Base-by-base conservation (phyloP, 2,329 filamentous ascomycete species). In the Canariomyces notabilis region DNA sequence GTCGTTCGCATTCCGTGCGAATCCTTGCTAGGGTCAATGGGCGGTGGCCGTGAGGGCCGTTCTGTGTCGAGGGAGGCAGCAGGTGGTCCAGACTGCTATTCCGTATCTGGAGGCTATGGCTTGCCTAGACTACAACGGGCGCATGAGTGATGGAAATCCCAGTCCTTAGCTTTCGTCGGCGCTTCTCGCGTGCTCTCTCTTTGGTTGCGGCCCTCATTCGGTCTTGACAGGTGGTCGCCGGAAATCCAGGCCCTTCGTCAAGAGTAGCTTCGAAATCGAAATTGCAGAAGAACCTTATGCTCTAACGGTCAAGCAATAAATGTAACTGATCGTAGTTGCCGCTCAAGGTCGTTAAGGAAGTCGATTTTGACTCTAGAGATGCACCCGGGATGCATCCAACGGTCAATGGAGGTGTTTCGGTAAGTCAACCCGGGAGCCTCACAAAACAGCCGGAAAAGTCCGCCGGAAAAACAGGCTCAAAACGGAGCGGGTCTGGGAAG, bases 391-490 rank as follows among this genome's bases (percentile, higher is more conserved):
- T 40, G 23, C 31, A 47, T 33, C 34, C 44, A 44, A 40, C 42
- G 26, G 21, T 49, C 40, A 49, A 29, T 9, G 35, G 37, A 39
- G 34, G 38, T 16, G 32, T 33, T 36, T 26, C 44, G 46, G 46
- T 37, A 48, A n/a, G n/a, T 50, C 52, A 54, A n/a, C n/a, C n/a
- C n/a, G n/a, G n/a, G 50, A 55, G 53, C 50, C 53, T 50, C 53
- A 53, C 48, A 50, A 50, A 48, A 50, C 49, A 48, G 46, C 53
- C 44, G 53, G 48, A 36, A 42, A 40, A 41, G 45, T 44, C 44
- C 38, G 19, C 44, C 43, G 48, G 49, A 45, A 51, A 50, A 51
- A 47, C 37, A 40, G 49, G 49, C 32, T 42, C 47, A 34, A 51
- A 48, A 54, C 52, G 52, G 42, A 47, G 52, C 44, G 49, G 42